Conservation (phyloP, 2,329 filamentous ascomycete genomes). For the Rhynchosporium agropyri region DNA sequence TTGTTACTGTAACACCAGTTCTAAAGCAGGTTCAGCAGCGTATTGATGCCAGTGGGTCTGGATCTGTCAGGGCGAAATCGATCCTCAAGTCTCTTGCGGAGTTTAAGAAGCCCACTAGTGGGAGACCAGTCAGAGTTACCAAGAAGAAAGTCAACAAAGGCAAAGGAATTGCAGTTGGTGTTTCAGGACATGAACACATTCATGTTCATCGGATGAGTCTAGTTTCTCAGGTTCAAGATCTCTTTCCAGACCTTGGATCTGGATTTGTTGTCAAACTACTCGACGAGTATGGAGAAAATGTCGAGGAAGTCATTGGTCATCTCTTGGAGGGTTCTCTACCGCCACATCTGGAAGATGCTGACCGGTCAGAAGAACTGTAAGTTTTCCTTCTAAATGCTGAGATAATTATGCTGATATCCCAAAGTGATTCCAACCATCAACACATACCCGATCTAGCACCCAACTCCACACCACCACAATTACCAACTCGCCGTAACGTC, state of each 20-base stretch:
- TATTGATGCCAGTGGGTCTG: conserved; percentile 52
- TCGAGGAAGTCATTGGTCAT: conserved; percentile 79
- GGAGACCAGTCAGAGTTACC: conserved; percentile 53
- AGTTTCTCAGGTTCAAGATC: conserved; percentile 87
- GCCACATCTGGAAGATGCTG: conserved; percentile 61
- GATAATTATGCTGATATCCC: neutral
- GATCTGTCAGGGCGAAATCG: conserved; percentile 59
- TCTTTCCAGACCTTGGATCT: conserved; percentile 86
- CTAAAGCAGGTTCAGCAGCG: conserved; percentile 63
- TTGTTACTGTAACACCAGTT: conserved; percentile 80
- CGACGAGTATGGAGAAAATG: conserved; percentile 75
- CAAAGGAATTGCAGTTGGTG: conserved; percentile 52
- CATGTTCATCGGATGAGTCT: conserved; percentile 83
- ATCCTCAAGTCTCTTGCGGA: conserved; percentile 62
- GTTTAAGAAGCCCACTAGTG: conserved; percentile 58
- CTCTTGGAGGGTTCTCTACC: conserved; percentile 79
- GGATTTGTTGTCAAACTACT: conserved; percentile 79
- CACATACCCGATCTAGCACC: conserved; percentile 55
- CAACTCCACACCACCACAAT: conserved; percentile 58
- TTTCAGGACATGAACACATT: conserved; percentile 42
- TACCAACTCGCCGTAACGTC: conserved; percentile 68
- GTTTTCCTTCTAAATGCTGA: conserved; percentile 13
- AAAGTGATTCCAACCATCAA: conserved; percentile 35
- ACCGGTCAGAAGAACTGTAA: conserved; percentile 61
- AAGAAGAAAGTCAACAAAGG: conserved; percentile 66